Evolutionary conservation across 2,329 filamentous ascomycete genomes (phyloP), one percentile per base, ranked within the genome.

Genomic region (Botrytis fragariae): DNA sequence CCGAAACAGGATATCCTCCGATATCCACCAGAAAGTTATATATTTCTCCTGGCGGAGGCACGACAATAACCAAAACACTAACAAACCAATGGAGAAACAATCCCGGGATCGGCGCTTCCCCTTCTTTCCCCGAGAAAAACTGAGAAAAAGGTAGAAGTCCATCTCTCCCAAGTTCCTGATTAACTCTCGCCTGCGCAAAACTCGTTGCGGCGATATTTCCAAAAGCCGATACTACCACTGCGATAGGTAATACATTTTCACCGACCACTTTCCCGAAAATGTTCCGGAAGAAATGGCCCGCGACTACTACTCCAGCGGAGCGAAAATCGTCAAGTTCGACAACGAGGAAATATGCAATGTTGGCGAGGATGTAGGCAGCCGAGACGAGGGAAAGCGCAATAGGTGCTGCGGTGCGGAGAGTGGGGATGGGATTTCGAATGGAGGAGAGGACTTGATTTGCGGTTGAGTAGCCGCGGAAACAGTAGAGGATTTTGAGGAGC

Each of bases 291-390:
- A 90, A 89, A 7, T 84, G 83, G 0, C 86, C 87, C 0, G 88
- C 88, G 3, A 89, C 85, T 2, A 88, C 85, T 35, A 85, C 84
- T 29, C 87, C 88, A 0, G 86, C 86, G 3, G 82, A 80, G 25
- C 85, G 81, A 75, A 90, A 87, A 73, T 89, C 86, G 9, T 87
- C 84, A 74, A 86, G 86, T 29, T 87, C 86, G 1, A 89, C 87
- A 12, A 87, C 88, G 5, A 87, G 85, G 76, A 90, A 89, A 79
- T 89, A 89, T 32, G 88, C 86, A 48, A 89, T 83, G 78, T 89
- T 89, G 79, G 86, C 84, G 60, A 89, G 82, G 80, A 89, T 85
- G 78, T 90, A 90, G 0, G 87, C 79, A 37, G 88, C 79, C 0
- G 86, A 85, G n/a, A 88, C 86, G 14, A 86, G 82, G n/a, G 82